Evolutionary conservation across 2,329 filamentous ascomycete genomes (phyloP).

Genomic region (Neofusicoccum sp.): DNA sequence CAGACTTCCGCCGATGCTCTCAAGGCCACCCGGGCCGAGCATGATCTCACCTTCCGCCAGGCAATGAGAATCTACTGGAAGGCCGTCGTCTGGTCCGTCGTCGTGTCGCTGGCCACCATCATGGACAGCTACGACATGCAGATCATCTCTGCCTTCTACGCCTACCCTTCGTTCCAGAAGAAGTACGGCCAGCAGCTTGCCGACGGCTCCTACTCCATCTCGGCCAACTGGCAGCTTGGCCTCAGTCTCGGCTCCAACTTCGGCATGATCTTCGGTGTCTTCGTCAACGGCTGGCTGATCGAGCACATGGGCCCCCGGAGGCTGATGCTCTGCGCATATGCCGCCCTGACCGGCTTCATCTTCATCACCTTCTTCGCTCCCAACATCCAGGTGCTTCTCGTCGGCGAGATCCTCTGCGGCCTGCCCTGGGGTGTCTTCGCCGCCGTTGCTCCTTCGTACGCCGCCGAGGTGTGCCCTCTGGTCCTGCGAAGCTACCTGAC

Average conservation of each 20-base stretch:
- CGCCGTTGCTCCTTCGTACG: constrained; percentile 46
- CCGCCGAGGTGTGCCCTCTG: constrained; percentile 63
- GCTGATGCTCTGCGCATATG: constrained; percentile 42
- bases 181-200: constrained; percentile 40
- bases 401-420: constrained; percentile 45
- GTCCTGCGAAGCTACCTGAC: constrained; percentile 55
- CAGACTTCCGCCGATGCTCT: background rate
- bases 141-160: constrained; percentile 74
- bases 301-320: constrained; percentile 45
- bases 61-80: constrained; percentile 63
- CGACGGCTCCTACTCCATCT: constrained; percentile 39
- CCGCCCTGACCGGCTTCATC: constrained; percentile 41
- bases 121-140: constrained; percentile 89
- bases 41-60: background rate
- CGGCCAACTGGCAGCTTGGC: constrained; percentile 46
- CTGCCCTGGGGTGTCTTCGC: constrained; percentile 48
- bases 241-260: constrained; percentile 46
- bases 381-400: constrained; percentile 40
- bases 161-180: constrained; percentile 44
- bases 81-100: constrained; percentile 76
- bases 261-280: constrained; percentile 45
- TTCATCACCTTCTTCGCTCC: constrained; percentile 47
- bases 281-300: constrained; percentile 46
- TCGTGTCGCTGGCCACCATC: constrained; percentile 79
- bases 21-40: background rate